Evolutionary conservation across 2,329 filamentous ascomycete genomes (phyloP).

Genomic region (Venturia nashicola): DNA sequence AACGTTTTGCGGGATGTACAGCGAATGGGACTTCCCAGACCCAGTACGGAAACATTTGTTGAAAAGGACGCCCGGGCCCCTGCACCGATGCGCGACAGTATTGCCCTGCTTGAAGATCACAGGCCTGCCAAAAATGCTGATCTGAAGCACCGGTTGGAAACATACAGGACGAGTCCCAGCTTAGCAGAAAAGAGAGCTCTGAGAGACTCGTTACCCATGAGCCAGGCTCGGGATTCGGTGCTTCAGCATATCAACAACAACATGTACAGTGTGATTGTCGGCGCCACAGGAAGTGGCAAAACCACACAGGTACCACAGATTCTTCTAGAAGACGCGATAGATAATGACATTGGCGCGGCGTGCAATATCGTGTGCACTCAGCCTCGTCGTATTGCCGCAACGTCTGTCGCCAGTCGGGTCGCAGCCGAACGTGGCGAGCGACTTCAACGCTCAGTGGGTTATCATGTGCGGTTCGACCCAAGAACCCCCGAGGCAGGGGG

Average conservation of each 20-base stretch:
- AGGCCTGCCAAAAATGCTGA: constrained; percentile 10
- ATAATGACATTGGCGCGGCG: constrained; percentile 22
- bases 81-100: background rate
- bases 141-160: constrained; percentile 12
- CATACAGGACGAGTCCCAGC: constrained; percentile 12
- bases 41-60: background rate
- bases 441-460: constrained; percentile 25
- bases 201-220: constrained; percentile 28
- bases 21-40: background rate
- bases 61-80: background rate
- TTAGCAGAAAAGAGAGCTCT: constrained; percentile 20
- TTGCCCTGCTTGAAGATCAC: background rate
- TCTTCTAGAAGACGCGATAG: constrained; percentile 35
- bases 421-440: constrained; percentile 32
- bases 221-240: constrained; percentile 23
- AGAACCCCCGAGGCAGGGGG: constrained; percentile 26
- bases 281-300: constrained; percentile 36
- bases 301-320: constrained; percentile 41
- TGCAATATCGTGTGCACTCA: constrained; percentile 41
- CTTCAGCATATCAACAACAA: constrained; percentile 28
- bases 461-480: constrained; percentile 17
- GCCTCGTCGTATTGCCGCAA: constrained; percentile 35
- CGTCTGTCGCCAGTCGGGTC: constrained; percentile 34
- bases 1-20: background rate
- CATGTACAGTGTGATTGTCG: constrained; percentile 33